Conservation (phyloP, 129 eudicot species). For the Escallonia herrerae region DNA sequence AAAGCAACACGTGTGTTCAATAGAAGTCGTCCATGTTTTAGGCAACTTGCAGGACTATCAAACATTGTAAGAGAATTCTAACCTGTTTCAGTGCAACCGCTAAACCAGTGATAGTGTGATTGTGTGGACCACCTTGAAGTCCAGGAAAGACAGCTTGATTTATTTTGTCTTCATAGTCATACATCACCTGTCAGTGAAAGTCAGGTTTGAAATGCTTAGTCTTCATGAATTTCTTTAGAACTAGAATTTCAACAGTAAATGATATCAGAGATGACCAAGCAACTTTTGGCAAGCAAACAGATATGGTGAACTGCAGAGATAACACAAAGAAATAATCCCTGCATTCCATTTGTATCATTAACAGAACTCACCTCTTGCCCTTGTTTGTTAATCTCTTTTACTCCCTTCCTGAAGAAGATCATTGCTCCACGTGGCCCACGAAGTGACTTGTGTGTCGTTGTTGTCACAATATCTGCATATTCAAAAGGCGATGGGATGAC, state of each 20-base stretch:
- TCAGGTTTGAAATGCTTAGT: background rate
- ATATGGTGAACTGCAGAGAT: background rate
- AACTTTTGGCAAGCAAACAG: background rate
- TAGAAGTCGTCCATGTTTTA: background rate
- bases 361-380: conserved; percentile 63
- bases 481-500: conserved; percentile 88
- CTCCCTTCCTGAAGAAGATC: conserved; percentile 95
- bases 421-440: conserved; percentile 99
- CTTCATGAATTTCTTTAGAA: background rate
- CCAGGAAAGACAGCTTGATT: conserved; percentile 96
- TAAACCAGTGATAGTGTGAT: conserved; percentile 80
- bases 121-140: conserved; percentile 97
- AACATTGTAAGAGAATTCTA: background rate
- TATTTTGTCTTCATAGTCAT: conserved; percentile 88
- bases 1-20: conserved; percentile 2
- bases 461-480: conserved; percentile 86
- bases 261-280: background rate
- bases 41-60: background rate
- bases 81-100: conserved; percentile 97
- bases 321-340: background rate
- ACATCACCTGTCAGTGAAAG: conserved; percentile 54
- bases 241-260: background rate
- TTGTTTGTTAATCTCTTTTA: conserved; percentile 78
- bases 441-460: conserved; percentile 91
- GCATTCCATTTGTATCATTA: background rate